phyloP scores from a whole-genome alignment of 495 filamentous ascomycete genomes.

The Immersiella caudata region DNA sequence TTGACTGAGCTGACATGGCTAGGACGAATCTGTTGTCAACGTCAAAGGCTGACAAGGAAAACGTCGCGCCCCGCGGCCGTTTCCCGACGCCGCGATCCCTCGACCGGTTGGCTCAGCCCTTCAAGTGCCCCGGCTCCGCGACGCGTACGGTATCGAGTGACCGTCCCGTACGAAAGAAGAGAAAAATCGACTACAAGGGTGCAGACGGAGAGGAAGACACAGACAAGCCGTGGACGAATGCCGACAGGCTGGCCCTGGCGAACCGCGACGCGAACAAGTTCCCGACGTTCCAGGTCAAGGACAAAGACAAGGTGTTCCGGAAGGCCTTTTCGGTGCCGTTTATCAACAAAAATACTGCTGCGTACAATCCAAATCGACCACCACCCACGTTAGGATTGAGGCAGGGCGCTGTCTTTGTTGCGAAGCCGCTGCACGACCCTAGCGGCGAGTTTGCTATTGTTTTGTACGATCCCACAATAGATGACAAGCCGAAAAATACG shows the following conservation, averaged over 20 bases:
- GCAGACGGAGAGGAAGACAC: slow-evolving; percentile 72
- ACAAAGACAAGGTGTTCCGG: slow-evolving; percentile 79
- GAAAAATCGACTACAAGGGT: slow-evolving; percentile 87
- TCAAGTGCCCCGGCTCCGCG: slow-evolving; percentile 89
- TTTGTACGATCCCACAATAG: slow-evolving; percentile 90
- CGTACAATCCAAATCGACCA: slow-evolving; percentile 75
- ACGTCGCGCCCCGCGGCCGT: slow-evolving; percentile 35
- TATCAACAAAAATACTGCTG: slow-evolving; percentile 71
- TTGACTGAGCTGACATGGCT: neutral
- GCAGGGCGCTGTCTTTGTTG: slow-evolving; percentile 80
- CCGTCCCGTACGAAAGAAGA: slow-evolving; percentile 80
- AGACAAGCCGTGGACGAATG: slow-evolving; percentile 86
- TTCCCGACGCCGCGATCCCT: slow-evolving; percentile 51
- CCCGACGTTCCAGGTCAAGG: slow-evolving; percentile 85
- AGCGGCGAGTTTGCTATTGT: slow-evolving; percentile 97
- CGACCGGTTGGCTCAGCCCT: slow-evolving; percentile 80
- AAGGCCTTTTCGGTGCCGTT: slow-evolving; percentile 85
- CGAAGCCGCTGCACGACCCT: slow-evolving; percentile 91
- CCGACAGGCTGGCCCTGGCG: slow-evolving; percentile 81
- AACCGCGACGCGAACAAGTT: slow-evolving; percentile 89
- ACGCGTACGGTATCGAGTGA: slow-evolving; percentile 70
- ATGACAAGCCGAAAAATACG: slow-evolving; percentile 69
- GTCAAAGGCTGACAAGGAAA: slow-evolving; percentile 38
- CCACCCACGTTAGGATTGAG: slow-evolving; percentile 87
- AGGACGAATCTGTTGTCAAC: slow-evolving; percentile 22